A percentile compares a stretch with the other conserved stretches of the same genome.
Evolutionary conservation across 2,329 filamentous ascomycete genomes (phyloP).

Genomic region (Fusarium sublunatum): DNA sequence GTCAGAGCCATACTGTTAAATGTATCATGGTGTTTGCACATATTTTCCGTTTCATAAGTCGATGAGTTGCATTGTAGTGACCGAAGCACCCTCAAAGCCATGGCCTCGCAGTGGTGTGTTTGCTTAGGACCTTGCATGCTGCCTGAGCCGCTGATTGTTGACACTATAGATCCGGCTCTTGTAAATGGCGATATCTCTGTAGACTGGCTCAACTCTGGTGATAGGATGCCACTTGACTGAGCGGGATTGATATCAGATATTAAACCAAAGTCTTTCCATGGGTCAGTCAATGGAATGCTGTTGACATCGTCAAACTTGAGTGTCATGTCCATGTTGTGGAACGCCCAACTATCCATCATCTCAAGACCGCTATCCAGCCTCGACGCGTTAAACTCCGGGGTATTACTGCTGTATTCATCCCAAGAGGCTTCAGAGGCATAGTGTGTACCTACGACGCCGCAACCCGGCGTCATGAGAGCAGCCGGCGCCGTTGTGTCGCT

Average conservation of each 20-base stretch:
- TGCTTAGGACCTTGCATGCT: slow-evolving; percentile 1
- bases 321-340: slow-evolving; percentile 16
- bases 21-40: not conserved
- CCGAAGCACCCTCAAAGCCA: slow-evolving; percentile 10
- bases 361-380: not conserved
- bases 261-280: slow-evolving; percentile 7
- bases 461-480: not conserved
- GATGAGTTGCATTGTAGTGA: slow-evolving; percentile 23
- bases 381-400: not conserved
- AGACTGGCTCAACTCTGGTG: slow-evolving; percentile 3
- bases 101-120: slow-evolving; percentile 20
- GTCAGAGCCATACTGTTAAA: not conserved
- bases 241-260: slow-evolving; percentile 11
- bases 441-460: not conserved
- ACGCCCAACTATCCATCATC: slow-evolving; percentile 21
- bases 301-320: slow-evolving; percentile 21
- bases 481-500: slow-evolving; percentile 11
- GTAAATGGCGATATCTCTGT: not conserved
- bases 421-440: slow-evolving; percentile 11
- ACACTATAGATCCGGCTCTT: not conserved
- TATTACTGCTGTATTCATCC: slow-evolving; percentile 3
- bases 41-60: not conserved
- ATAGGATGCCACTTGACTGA: slow-evolving; percentile 11
- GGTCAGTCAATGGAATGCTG: slow-evolving; percentile 17
- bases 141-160: not conserved